Evolutionary conservation across 2,329 filamentous ascomycete genomes (phyloP).

Genomic region (Byssoonygena ceratinophila): DNA sequence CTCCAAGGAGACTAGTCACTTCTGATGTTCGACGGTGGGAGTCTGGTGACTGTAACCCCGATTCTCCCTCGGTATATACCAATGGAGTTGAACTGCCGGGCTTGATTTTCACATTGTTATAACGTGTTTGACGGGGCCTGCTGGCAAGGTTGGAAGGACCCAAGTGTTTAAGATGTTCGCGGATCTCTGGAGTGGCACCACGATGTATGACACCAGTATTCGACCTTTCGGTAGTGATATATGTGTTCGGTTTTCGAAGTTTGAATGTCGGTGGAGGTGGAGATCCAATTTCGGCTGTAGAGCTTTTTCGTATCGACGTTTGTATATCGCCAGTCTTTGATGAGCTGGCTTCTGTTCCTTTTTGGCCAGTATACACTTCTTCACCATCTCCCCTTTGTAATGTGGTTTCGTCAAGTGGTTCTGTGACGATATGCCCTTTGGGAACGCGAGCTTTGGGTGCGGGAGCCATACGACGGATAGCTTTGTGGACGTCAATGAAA

Average conservation of each 20-base stretch:
- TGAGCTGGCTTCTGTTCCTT: conserved; percentile 10
- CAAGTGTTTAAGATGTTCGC: conserved; percentile 52
- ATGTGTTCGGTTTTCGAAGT: conserved; percentile 28
- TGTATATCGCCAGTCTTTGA: conserved; percentile 20
- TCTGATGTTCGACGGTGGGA: conserved; percentile 22
- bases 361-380: background rate
- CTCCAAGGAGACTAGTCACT: conserved; percentile 34
- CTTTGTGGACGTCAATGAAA: conserved; percentile 96
- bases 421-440: conserved; percentile 45
- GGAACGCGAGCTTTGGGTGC: conserved; percentile 67
- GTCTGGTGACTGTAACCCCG: conserved; percentile 20
- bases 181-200: conserved; percentile 45
- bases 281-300: conserved; percentile 23
- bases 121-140: conserved; percentile 50
- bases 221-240: conserved; percentile 21
- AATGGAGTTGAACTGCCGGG: conserved; percentile 34
- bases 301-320: conserved; percentile 25
- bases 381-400: background rate
- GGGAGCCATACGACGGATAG: conserved; percentile 76
- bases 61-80: background rate
- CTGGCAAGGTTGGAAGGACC: conserved; percentile 55
- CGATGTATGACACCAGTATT: conserved; percentile 36
- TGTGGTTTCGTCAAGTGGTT: conserved; percentile 20
- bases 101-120: conserved; percentile 56
- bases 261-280: conserved; percentile 32